Conservation (phyloP, 2,329 filamentous ascomycete species). For the Botryotinia calthae region DNA sequence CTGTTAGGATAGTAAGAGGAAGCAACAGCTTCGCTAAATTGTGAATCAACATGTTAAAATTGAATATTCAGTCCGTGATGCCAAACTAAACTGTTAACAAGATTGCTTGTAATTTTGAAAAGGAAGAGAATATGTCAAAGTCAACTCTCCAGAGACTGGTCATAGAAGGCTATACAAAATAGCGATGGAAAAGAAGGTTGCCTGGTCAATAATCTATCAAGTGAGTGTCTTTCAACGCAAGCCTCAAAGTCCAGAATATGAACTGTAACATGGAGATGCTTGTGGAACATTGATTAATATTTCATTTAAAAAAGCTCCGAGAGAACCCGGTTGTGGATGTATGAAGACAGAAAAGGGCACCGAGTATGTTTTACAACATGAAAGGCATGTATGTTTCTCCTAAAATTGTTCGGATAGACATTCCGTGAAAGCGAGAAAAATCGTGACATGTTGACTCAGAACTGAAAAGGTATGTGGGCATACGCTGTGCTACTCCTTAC, state of each 20-base stretch:
- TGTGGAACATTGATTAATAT: neutral
- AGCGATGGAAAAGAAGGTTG: neutral
- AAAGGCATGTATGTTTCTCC: neutral
- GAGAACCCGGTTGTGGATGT: neutral
- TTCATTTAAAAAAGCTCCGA: neutral
- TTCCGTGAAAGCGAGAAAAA: neutral
- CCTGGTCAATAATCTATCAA: neutral
- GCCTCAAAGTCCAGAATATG: neutral
- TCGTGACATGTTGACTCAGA: too few relatives aligned
- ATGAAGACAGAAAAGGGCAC: neutral
- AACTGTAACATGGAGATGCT: neutral
- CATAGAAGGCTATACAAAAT: slow-evolving; percentile 4
- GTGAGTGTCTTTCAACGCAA: neutral
- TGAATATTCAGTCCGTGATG: neutral
- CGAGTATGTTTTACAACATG: neutral
- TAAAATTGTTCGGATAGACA: neutral
- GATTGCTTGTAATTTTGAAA: neutral
- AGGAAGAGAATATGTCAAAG: neutral
- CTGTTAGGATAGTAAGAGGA: neutral
- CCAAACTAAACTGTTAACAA: neutral
- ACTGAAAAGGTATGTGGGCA: neutral
- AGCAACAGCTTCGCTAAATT: neutral
- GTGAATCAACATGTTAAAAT: slow-evolving; percentile 4
- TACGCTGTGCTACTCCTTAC: neutral
- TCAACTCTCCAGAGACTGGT: slow-evolving; percentile 1